These are phyloP conservation scores for Ambrosiella xylebori DNA, from an alignment of 2,329 filamentous ascomycete species.

Conservation along the genomic window DNA sequence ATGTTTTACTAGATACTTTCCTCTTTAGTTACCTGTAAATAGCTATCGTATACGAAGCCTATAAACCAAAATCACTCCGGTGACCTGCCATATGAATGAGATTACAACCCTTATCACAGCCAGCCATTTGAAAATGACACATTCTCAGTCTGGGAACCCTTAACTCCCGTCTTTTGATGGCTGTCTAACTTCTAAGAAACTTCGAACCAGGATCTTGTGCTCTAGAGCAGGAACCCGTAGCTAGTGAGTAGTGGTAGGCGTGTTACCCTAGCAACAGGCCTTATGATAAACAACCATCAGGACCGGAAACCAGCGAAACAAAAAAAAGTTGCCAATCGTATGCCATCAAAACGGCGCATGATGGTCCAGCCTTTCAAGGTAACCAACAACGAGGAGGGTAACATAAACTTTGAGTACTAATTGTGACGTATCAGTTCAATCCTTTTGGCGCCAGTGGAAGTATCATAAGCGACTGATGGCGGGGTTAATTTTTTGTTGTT, in stretches of 20 bases:
- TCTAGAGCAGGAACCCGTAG: no score
- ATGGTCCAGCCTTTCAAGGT: not conserved
- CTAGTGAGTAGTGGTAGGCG: not conserved
- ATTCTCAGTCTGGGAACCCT: no score
- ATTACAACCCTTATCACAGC: no score
- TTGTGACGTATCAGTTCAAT: not conserved
- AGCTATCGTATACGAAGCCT: not conserved
- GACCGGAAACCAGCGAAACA: not conserved
- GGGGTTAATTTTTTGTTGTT: not conserved
- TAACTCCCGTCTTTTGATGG: no score
- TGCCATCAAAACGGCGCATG: not conserved
- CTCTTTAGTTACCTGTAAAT: not conserved
- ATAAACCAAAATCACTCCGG: not conserved
- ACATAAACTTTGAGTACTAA: not conserved
- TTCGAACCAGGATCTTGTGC: no score
- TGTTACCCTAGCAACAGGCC: constrained; percentile 3
- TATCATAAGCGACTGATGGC: not conserved
- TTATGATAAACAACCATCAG: not conserved
- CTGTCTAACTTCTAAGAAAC: no score
- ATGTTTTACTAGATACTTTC: constrained; percentile 4
- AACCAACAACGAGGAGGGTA: not conserved
- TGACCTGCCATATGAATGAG: no score
- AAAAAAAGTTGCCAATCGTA: not conserved
- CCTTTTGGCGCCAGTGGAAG: not conserved
- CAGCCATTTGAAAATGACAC: no score